Conservation (phyloP, 2,329 filamentous ascomycete genomes). For the Penicillium sp. region DNA sequence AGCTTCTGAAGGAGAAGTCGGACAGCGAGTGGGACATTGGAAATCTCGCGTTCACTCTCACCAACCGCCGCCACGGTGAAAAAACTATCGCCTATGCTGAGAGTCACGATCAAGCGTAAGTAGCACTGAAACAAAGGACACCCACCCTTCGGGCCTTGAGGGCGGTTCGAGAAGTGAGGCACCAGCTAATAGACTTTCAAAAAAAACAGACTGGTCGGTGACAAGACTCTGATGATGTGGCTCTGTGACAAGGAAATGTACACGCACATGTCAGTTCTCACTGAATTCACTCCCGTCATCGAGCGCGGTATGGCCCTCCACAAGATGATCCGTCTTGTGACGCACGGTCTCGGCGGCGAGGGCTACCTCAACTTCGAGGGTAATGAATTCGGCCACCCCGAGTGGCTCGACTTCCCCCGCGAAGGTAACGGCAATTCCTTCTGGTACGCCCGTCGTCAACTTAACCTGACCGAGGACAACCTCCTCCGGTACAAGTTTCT, state of each 20-base stretch:
- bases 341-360: conserved; percentile 85
- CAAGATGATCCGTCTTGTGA: conserved; percentile 95
- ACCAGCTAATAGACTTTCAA: too few species aligned
- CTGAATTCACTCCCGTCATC: conserved; percentile 79
- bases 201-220: conserved; percentile 69
- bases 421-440: conserved; percentile 89
- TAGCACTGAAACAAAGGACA: conserved; percentile 14
- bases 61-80: conserved; percentile 88
- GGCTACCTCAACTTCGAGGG: conserved; percentile 98
- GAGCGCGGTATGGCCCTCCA: conserved; percentile 86
- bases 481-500: conserved; percentile 84
- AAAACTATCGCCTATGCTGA: conserved; percentile 98
- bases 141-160: background rate
- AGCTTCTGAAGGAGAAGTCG: conserved; percentile 87
- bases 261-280: conserved; percentile 88
- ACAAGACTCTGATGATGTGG: conserved; percentile 97
- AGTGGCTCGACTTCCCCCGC: conserved; percentile 97
- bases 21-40: conserved; percentile 90
- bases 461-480: conserved; percentile 82
- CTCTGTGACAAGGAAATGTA: conserved; percentile 96
- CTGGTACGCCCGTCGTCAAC: conserved; percentile 87
- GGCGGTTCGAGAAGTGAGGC: too few species aligned
- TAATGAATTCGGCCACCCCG: conserved; percentile 96
- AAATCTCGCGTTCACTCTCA: conserved; percentile 77
- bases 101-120: conserved; percentile 94